A percentile compares a stretch with the other conserved stretches of the same genome.
These are phyloP conservation scores for Elsinoe ampelina DNA, from an alignment of 2,329 filamentous ascomycete species.

Conservation along the genomic window DNA sequence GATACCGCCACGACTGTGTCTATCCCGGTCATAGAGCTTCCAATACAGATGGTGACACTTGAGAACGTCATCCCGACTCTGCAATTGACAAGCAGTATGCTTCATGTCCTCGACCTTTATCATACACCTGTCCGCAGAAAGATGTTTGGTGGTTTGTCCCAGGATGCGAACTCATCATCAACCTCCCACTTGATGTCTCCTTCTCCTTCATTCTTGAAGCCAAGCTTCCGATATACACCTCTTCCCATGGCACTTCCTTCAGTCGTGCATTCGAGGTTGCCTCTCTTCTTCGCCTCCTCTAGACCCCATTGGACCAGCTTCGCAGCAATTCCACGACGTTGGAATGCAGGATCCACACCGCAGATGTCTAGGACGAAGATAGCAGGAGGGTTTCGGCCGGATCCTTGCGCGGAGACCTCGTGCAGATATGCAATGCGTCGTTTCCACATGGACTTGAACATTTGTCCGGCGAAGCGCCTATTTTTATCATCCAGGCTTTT, in stretches of 20 bases:
- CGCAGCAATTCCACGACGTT: constrained; percentile 34
- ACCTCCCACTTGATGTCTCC: constrained; percentile 25
- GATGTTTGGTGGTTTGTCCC: constrained; percentile 27
- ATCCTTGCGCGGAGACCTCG: constrained; percentile 31
- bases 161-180: constrained; percentile 26
- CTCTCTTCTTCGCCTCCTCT: constrained; percentile 27
- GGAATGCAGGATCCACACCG: constrained; percentile 45
- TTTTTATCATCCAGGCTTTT: constrained; percentile 35
- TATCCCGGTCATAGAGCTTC: too few species aligned
- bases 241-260: constrained; percentile 30
- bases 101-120: too few species aligned
- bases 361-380: constrained; percentile 45
- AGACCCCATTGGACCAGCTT: constrained; percentile 29
- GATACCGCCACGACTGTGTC: too few species aligned
- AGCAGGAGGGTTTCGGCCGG: constrained; percentile 29
- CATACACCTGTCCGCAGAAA: constrained; percentile 27
- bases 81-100: too few species aligned
- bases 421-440: constrained; percentile 36
- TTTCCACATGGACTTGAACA: constrained; percentile 36
- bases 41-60: too few species aligned
- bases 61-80: too few species aligned
- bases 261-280: constrained; percentile 28
- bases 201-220: constrained; percentile 25
- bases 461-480: constrained; percentile 40
- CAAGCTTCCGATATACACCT: constrained; percentile 25